Conservation (phyloP, 2,329 filamentous ascomycete species). For the Ceratocystis papillata region DNA sequence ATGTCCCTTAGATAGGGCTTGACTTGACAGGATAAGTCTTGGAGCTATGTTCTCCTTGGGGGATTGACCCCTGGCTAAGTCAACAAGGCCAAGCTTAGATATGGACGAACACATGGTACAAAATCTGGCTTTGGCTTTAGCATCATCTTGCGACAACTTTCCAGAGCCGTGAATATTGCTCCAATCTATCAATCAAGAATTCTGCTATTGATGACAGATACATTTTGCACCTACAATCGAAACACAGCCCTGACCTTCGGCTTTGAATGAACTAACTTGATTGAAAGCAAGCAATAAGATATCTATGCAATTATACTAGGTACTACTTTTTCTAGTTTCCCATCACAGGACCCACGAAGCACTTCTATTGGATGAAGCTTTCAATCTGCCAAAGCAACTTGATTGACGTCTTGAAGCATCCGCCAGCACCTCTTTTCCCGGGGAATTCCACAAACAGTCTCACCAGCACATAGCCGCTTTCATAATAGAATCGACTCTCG, state of each 20-base stretch:
- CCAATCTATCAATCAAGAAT: not conserved
- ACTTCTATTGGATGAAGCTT: not conserved
- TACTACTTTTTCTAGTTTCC: too few relatives aligned
- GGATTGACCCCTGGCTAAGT: slow-evolving; percentile 5
- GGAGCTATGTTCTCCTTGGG: slow-evolving; percentile 4
- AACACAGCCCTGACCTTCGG: not conserved
- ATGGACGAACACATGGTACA: not conserved
- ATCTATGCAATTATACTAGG: too few relatives aligned
- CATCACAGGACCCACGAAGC: not conserved
- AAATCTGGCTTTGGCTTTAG: not conserved
- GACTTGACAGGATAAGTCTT: too few relatives aligned
- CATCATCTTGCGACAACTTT: not conserved
- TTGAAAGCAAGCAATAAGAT: too few relatives aligned
- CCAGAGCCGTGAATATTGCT: not conserved
- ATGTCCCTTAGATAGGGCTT: not conserved
- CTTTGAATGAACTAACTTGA: too few relatives aligned
- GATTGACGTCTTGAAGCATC: not conserved
- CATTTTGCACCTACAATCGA: not conserved
- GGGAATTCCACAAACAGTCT: not conserved
- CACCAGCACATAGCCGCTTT: not conserved
- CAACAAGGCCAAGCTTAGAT: slow-evolving; percentile 1
- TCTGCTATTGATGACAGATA: not conserved
- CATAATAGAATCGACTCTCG: not conserved
- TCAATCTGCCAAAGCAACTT: not conserved
- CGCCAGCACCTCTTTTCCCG: not conserved